Evolutionary conservation across 2,329 filamentous ascomycete genomes (phyloP), one percentile per base, ranked within the genome.

Genomic region (Intubia oerlemansii): DNA sequence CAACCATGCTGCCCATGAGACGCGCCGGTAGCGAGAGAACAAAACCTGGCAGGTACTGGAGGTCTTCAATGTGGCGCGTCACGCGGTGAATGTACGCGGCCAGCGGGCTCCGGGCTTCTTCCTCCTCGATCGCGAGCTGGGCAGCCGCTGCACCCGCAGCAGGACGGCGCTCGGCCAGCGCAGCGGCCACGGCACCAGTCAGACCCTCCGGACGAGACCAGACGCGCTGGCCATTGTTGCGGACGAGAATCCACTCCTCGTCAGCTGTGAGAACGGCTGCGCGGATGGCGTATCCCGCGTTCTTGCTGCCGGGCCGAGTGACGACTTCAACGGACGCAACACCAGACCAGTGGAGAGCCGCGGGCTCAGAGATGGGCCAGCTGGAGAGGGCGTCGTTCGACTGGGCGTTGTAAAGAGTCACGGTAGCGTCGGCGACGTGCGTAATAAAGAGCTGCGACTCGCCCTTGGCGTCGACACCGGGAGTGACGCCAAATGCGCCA

Each of bases 41-140:
- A 51, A 74, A 90, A 1, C 58, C 62, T 1, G 84, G 84, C 4
- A 95, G 59, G 39, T 75, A 59, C 43, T 76, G 58, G 22, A 93
- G 57, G 38, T 93, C 88, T 25, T 67, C 59, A 10, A 81, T 42
- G 44, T 98, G 88, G 25, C 88, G 76, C 37, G 65, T 75, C 10
- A 92, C 60, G 10, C 88, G 75, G 50, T 93, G 82, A 17, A 85
- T 53, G 43, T 92, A 98, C n/a, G 88, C 88, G 9, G 65, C 59
- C 5, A 79, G 43, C 4, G 79, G 60, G 44, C 76, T 91, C 21
- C 30, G 20, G 10, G 29, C 24, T 4, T 79, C 77, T 51, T 98
- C 85, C 15, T 78, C 66, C 39, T 91, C 77, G 7, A 95, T 58
- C 17, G 81, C 78, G 27, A 93, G 56, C 29, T 70, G 63, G 44